Conservation (phyloP, 2,329 filamentous ascomycete species). For the Verticillium tricorpus region DNA sequence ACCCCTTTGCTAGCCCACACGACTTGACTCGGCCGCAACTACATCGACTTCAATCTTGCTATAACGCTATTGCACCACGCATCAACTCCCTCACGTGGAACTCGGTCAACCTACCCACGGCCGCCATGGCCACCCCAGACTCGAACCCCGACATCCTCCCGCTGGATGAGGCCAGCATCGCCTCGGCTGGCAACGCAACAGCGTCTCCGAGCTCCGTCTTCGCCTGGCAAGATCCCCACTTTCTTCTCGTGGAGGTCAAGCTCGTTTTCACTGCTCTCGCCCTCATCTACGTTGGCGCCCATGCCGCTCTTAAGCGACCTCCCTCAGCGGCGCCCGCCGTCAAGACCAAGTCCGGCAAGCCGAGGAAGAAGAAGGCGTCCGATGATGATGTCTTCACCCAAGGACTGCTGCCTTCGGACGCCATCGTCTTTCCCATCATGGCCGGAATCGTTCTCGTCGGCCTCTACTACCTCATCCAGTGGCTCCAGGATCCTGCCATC, state of each 20-base stretch:
- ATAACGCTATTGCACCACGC: too few species aligned
- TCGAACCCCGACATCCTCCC: constrained; percentile 5
- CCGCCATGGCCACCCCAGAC: constrained; percentile 9
- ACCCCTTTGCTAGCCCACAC: too few species aligned
- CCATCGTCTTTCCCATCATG: constrained; percentile 76
- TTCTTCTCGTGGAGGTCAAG: constrained; percentile 41
- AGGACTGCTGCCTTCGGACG: constrained; percentile 70
- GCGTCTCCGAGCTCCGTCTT: constrained; percentile 22
- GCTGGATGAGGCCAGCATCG: constrained; percentile 25
- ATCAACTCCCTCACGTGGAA: too few species aligned
- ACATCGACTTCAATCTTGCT: too few species aligned
- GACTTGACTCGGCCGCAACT: too few species aligned
- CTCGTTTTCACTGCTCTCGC: constrained; percentile 65
- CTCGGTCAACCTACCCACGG: neutral
- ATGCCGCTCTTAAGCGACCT: constrained; percentile 80
- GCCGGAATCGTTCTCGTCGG: constrained; percentile 68
- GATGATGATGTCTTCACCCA: constrained; percentile 38
- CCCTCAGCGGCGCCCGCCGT: constrained; percentile 63
- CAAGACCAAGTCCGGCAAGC: neutral
- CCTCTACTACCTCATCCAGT: constrained; percentile 86
- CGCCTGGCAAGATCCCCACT: constrained; percentile 26
- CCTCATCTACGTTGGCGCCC: constrained; percentile 79
- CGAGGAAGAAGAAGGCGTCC: constrained; percentile 47
- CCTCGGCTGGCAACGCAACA: constrained; percentile 17
- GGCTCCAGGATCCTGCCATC: constrained; percentile 74